A percentile compares a stretch with the other conserved stretches of the same genome.
Evolutionary conservation across 1,139 yeast genomes (phyloP).

Genomic region (Yamadazyma taylorii): DNA sequence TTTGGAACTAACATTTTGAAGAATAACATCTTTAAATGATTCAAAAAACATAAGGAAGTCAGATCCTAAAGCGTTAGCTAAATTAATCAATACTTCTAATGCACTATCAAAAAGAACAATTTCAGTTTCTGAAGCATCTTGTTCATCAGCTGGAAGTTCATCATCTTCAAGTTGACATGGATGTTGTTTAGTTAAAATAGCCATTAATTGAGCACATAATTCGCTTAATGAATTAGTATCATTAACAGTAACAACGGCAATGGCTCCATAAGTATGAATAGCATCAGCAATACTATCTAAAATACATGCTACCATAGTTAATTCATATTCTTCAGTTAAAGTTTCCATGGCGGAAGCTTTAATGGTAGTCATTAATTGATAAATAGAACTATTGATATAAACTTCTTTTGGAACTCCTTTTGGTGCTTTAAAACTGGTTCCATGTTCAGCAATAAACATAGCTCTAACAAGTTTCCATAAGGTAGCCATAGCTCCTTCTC

Average conservation of each 20-base stretch:
- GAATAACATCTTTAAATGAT: constrained; percentile 68
- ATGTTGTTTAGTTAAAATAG: constrained; percentile 76
- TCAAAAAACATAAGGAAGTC: constrained; percentile 74
- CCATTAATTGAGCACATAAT: constrained; percentile 68
- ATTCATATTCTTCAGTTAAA: constrained; percentile 78
- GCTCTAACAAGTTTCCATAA: constrained; percentile 83
- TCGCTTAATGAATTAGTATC: constrained; percentile 63
- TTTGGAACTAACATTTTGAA: constrained; percentile 60
- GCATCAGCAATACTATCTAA: constrained; percentile 76
- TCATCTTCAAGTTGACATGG: constrained; percentile 69
- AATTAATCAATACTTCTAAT: constrained; percentile 76
- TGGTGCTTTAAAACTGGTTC: constrained; percentile 56
- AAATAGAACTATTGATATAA: constrained; percentile 57
- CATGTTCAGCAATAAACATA: constrained; percentile 58
- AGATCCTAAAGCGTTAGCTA: constrained; percentile 72
- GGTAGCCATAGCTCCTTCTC: constrained; percentile 81
- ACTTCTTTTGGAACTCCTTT: constrained; percentile 70
- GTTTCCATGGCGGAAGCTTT: constrained; percentile 64
- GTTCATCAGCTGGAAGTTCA: constrained; percentile 55
- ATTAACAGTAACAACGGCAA: constrained; percentile 61
- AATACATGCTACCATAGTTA: constrained; percentile 75
- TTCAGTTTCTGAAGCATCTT: constrained; percentile 84
- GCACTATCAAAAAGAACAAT: constrained; percentile 83
- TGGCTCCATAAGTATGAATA: constrained; percentile 70
- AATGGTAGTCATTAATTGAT: constrained; percentile 62